Conservation (phyloP, 768 basidiomycete genomes). For the Podaxis sp. region DNA sequence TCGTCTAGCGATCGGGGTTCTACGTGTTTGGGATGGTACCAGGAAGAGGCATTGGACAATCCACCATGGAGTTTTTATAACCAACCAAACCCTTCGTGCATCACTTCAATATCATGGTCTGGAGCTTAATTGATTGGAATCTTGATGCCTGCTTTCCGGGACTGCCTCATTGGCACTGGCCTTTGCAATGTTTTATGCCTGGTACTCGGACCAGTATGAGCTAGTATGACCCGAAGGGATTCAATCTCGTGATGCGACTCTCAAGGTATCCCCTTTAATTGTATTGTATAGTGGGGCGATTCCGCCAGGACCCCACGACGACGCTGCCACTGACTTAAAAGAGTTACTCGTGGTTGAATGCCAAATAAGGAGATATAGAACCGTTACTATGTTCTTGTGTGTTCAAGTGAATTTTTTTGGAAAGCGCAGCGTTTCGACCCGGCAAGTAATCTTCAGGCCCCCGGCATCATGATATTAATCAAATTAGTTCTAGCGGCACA, state of each 20-base stretch:
- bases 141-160: not conserved
- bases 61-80: too few species aligned
- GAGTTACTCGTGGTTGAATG: too few species aligned
- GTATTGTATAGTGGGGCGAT: not conserved
- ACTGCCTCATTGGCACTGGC: not conserved
- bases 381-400: not conserved
- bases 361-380: too few species aligned
- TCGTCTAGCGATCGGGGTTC: too few species aligned
- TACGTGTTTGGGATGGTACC: too few species aligned
- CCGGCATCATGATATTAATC: not conserved
- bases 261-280: not conserved
- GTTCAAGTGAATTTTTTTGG: not conserved
- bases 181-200: not conserved
- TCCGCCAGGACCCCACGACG: not conserved
- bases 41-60: too few species aligned
- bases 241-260: not conserved
- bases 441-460: not conserved
- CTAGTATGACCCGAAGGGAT: not conserved
- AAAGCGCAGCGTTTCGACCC: not conserved
- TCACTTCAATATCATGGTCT: too few species aligned
- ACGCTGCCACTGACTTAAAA: not conserved
- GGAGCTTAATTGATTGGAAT: not conserved
- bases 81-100: too few species aligned
- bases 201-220: not conserved
- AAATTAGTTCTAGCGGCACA: not conserved